A percentile compares a stretch with the other conserved stretches of the same genome.
Conservation (phyloP, 2,329 filamentous ascomycete genomes). For the Juglanconis sp. region DNA sequence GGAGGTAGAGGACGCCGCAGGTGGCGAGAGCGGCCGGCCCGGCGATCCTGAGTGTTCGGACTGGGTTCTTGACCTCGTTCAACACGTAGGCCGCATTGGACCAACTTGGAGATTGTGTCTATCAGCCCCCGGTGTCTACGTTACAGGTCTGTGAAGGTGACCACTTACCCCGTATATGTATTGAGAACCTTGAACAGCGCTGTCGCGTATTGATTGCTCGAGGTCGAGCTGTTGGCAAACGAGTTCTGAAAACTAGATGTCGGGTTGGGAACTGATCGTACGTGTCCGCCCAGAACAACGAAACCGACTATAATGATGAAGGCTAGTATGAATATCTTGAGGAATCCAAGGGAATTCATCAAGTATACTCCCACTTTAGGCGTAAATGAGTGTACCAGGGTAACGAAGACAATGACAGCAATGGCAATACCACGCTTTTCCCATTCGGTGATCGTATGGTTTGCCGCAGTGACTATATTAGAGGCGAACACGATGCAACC, state of each 20-base stretch:
- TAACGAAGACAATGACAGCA: constrained; percentile 53
- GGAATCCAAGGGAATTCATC: constrained; percentile 60
- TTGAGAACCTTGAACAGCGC: constrained; percentile 68
- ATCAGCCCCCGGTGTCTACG: not conserved
- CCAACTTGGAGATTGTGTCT: constrained; percentile 20
- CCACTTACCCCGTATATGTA: constrained; percentile 58
- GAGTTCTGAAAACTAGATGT: constrained; percentile 52
- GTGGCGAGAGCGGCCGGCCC: constrained; percentile 58
- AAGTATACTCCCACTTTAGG: constrained; percentile 55
- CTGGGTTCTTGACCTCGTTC: constrained; percentile 67
- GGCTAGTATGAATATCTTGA: constrained; percentile 58
- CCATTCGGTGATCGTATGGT: constrained; percentile 43
- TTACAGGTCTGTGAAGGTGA: not conserved
- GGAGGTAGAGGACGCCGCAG: constrained; percentile 61
- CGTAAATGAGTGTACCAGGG: constrained; percentile 54
- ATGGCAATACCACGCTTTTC: constrained; percentile 42
- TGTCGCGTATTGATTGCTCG: constrained; percentile 40
- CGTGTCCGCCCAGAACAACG: constrained; percentile 48
- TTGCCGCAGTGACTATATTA: constrained; percentile 45
- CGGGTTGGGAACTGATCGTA: constrained; percentile 15
- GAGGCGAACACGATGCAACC: constrained; percentile 50
- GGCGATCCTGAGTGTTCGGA: constrained; percentile 62
- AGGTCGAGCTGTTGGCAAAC: constrained; percentile 45
- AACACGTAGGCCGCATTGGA: constrained; percentile 67
- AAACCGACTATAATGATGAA: constrained; percentile 63